phyloP scores from a whole-genome alignment of 75 land plant species.

The Selaginella tamariscina region DNA sequence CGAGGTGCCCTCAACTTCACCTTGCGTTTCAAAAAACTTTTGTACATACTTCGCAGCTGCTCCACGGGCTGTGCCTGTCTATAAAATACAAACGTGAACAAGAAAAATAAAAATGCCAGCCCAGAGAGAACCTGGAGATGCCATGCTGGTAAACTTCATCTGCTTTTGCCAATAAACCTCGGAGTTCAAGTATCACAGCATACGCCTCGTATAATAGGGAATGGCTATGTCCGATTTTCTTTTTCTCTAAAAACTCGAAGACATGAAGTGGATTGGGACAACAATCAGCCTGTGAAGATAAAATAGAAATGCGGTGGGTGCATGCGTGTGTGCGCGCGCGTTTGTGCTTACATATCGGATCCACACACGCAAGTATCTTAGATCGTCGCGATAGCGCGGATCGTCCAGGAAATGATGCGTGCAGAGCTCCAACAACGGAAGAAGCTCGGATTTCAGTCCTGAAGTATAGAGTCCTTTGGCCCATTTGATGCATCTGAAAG shows the following conservation, averaged over 20 bases:
- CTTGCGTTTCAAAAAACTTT: slow-evolving; percentile 43
- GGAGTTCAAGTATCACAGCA: slow-evolving; percentile 42
- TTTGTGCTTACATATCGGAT: slow-evolving; percentile 46
- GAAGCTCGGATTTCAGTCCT: slow-evolving; percentile 13
- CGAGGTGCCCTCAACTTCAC: background rate
- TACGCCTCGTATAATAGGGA: slow-evolving; percentile 57
- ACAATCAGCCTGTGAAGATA: slow-evolving; percentile 44
- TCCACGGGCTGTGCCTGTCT: slow-evolving; percentile 73
- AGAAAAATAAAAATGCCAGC: background rate
- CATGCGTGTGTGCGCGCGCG: background rate
- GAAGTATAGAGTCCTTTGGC: slow-evolving; percentile 42
- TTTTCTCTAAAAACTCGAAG: slow-evolving; percentile 38
- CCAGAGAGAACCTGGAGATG: slow-evolving; percentile 38
- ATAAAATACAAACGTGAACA: background rate
- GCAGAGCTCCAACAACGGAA: slow-evolving; percentile 34
- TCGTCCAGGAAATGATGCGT: slow-evolving; percentile 34
- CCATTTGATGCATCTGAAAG: slow-evolving; percentile 25
- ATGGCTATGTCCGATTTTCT: slow-evolving; percentile 37
- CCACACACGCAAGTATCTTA: slow-evolving; percentile 63
- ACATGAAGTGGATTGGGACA: slow-evolving; percentile 35
- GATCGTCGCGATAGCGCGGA: slow-evolving; percentile 39
- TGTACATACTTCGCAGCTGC: slow-evolving; percentile 35
- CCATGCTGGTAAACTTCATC: slow-evolving; percentile 45
- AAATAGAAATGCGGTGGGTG: background rate
- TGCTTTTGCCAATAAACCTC: slow-evolving; percentile 44